Percentiles rank a stretch among this genome's conserved stretches.
These are phyloP conservation scores for Aspergillus versicolor DNA, from an alignment of 2,329 filamentous ascomycete genomes.

Conservation along the genomic window DNA sequence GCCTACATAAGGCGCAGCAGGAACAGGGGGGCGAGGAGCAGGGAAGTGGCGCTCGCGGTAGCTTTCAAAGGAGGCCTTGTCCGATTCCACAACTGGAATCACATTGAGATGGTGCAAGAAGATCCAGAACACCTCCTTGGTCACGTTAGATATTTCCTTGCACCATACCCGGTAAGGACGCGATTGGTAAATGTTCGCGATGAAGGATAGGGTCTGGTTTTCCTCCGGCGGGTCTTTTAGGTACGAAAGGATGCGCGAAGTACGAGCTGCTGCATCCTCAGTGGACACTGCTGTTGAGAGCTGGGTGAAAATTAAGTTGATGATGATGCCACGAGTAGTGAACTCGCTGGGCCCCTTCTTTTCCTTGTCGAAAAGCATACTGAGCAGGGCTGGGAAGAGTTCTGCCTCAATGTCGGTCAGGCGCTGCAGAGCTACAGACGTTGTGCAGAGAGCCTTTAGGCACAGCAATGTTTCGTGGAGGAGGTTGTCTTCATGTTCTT, in stretches of 20 bases:
- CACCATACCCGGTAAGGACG: constrained; percentile 92
- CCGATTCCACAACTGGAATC: constrained; percentile 54
- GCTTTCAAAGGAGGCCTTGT: constrained; percentile 31
- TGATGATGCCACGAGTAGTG: constrained; percentile 85
- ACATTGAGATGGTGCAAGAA: constrained; percentile 94
- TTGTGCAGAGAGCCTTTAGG: constrained; percentile 91
- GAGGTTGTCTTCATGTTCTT: constrained; percentile 92
- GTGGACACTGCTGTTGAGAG: constrained; percentile 65
- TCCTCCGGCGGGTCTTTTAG: constrained; percentile 78
- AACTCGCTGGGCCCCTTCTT: constrained; percentile 98
- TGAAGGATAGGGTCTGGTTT: constrained; percentile 76
- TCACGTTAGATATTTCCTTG: constrained; percentile 87
- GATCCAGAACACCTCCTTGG: constrained; percentile 99
- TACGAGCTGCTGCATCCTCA: constrained; percentile 63
- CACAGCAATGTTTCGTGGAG: constrained; percentile 91
- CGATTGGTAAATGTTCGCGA: constrained; percentile 81
- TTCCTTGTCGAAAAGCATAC: constrained; percentile 95
- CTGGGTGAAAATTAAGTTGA: constrained; percentile 85
- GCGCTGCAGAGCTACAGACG: constrained; percentile 78
- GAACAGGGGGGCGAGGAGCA: constrained; percentile 80
- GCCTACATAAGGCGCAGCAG: constrained; percentile 91
- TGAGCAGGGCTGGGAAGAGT: constrained; percentile 80
- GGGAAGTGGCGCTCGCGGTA: constrained; percentile 70
- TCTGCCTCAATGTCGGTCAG: constrained; percentile 75
- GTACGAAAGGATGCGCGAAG: constrained; percentile 72